Conservation (phyloP, 371 early-diverging fungal genomes). For the Rhizomucor pusillus region DNA sequence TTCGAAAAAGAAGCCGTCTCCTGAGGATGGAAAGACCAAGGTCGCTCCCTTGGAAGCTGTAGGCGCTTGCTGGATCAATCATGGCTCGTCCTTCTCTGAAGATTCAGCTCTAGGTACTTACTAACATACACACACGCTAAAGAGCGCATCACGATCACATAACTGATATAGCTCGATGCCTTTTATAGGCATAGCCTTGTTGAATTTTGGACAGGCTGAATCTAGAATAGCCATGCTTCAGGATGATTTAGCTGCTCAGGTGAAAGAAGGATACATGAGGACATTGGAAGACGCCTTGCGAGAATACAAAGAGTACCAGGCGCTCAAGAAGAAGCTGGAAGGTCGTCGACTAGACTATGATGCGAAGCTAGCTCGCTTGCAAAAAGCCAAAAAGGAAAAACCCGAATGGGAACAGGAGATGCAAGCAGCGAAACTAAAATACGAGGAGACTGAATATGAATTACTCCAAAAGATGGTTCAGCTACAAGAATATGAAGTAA, state of each 20-base stretch:
- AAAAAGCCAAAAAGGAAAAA: conserved; percentile 88
- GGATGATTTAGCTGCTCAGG: conserved; percentile 42
- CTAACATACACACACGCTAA: background rate
- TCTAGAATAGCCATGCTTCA: conserved; percentile 61
- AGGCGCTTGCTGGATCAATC: conserved; percentile 56
- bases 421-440: conserved; percentile 84
- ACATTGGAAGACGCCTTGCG: conserved; percentile 43
- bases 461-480: conserved; percentile 62
- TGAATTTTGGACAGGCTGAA: conserved; percentile 64
- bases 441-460: conserved; percentile 83
- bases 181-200: conserved; percentile 45
- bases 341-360: conserved; percentile 91
- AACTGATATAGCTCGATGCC: background rate
- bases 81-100: conserved; percentile 54
- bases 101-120: conserved; percentile 60
- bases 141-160: background rate
- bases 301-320: conserved; percentile 65
- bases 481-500: conserved; percentile 72
- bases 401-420: conserved; percentile 89
- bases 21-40: conserved; percentile 61
- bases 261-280: conserved; percentile 46
- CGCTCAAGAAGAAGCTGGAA: conserved; percentile 81
- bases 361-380: conserved; percentile 81
- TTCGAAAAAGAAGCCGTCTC: conserved; percentile 54
- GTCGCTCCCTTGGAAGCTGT: conserved; percentile 58